Evolutionary conservation across 2,329 filamentous ascomycete genomes (phyloP), one percentile per base, ranked within the genome.

Genomic region (Clarireedia monteithiana): DNA sequence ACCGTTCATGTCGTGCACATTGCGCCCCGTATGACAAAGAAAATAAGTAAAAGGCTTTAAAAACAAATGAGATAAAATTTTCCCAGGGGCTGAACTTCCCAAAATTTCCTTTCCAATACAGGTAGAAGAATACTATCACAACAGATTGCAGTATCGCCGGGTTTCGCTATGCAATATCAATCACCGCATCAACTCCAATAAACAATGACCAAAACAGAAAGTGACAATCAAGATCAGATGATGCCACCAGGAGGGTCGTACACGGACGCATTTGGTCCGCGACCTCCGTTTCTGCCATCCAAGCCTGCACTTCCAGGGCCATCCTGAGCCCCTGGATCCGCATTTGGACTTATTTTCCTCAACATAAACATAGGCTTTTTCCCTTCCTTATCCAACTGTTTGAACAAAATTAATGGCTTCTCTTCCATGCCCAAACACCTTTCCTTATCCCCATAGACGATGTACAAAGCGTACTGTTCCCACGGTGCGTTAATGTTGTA

Each of bases 401-500:
- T 99, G 75, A 99, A 99, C 60, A 99, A 74, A 60, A 96, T 95
- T 57, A 99, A 75, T 9, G 94, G 94, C 67, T 95, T 92, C 73
- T 99, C 94, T 57, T 97, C 88, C 62, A 96, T 77, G 0, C 88
- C 90, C 39, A 99, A 74, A 70, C 92, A 97, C 14, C 94, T 85
- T 74, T 99, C 94, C 72, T 97, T 91, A 67, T 97, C 91, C n/a
- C 94, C 94, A 66, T 96, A 96, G 4, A 99, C 94, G 69, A 99
- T 99, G 69, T 97, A 99, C 34, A 99, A 76, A 0, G 94, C 92
- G 69, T 99, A 99, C 68, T 97, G 90, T 64, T 95, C 89, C 88
- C 91, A 96, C 50, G 96, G 92, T 23, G 91, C 92, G 63, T 95
- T 92, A 75, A 99, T 99, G 69, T 97, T 94, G 74, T 99, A 99